Base-by-base conservation (phyloP, 148 eudicot species). In the Rhododendron mucronatum region DNA sequence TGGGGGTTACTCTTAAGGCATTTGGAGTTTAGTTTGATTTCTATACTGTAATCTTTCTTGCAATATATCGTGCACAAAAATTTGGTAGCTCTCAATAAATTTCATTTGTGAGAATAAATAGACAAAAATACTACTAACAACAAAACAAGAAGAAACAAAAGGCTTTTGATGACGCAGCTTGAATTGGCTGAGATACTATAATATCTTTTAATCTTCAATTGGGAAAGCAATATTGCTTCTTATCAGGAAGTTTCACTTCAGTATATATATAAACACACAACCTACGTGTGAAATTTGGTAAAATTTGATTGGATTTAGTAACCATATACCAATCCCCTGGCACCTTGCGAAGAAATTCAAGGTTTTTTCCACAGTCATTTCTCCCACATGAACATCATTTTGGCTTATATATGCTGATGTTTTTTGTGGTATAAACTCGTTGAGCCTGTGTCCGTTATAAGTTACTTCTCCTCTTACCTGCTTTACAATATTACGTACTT, bases 331-430 rank as follows among this genome's bases (percentile, higher is more conserved):
- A 48, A 94, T 94, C 13, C 98, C 99, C 86, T 92, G 98, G 84
- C 99, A 96, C 75, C 98, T 90, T 28, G 97, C 99, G 0, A 98
- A 96, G 89, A 95, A 96, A 91, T 95, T 97, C 10, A 95, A 88
- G 44, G 98, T 95, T 89, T 96, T 98, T 91, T 95, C 95, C 14
- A 96, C 99, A 7, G 99, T 96, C 98, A 96, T 96, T 81, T 93
- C 93, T 76, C 97, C 98, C 21, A 94, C 92, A 87, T 96, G 99
- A 87, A 95, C 95, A 87, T 96, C 98, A 82, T 94, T 94, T 88
- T 96, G 99, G 89, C 99, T 96, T 79, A 96, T 93, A 87, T 95
- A 96, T 20, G 99, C 97, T 0, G 98, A 95, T 41, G 99, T 95
- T 81, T 92, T 96, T 45, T 91, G 96, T 6, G 99, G 97, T 4